phyloP scores from a whole-genome alignment of 2,329 filamentous ascomycete species.

The Aureobasidium lini region DNA sequence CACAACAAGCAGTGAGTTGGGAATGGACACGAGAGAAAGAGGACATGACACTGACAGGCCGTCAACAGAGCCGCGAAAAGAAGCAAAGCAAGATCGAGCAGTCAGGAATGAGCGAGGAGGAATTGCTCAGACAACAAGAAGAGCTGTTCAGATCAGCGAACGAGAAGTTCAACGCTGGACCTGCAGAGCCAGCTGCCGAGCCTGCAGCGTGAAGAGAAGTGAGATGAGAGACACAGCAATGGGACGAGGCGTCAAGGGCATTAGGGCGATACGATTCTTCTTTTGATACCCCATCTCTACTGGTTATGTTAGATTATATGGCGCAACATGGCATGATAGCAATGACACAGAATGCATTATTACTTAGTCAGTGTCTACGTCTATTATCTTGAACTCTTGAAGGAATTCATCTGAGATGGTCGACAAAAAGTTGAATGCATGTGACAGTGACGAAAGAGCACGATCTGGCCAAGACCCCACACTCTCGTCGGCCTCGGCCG shows the following conservation, averaged over 20 bases:
- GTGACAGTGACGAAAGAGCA: conserved; percentile 11
- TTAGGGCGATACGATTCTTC: conserved; percentile 7
- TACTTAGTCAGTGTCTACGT: too few relatives aligned
- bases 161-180: conserved; percentile 53
- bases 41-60: background rate
- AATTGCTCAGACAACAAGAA: conserved; percentile 80
- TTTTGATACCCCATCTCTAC: conserved; percentile 11
- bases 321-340: background rate
- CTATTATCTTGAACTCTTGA: background rate
- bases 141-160: conserved; percentile 82
- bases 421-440: too few relatives aligned
- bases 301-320: background rate
- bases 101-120: conserved; percentile 84
- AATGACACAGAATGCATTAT: background rate
- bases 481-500: conserved; percentile 2
- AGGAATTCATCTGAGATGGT: too few relatives aligned
- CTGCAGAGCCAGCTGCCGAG: background rate
- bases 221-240: background rate
- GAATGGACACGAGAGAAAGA: conserved; percentile 11
- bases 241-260: conserved; percentile 3
- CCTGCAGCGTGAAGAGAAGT: background rate
- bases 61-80: conserved; percentile 75
- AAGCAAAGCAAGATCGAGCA: conserved; percentile 96
- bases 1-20: conserved; percentile 70
- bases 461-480: conserved; percentile 13